Evolutionary conservation across 176 grass and related monocot species (phyloP), one percentile per base, ranked within the genome.

Genomic region (Musa schizocarpa): DNA sequence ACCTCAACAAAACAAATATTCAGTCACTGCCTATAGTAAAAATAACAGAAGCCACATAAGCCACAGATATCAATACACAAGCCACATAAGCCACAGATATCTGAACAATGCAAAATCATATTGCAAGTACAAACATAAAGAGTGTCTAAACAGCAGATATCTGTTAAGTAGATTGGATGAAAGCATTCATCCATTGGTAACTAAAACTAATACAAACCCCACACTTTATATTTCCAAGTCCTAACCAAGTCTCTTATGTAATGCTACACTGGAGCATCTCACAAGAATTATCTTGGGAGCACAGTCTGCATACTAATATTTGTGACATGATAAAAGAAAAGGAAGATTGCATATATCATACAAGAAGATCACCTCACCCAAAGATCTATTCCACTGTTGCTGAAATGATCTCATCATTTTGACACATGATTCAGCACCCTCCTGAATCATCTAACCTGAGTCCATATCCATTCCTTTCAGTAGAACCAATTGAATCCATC

Each of bases 401-500:
- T 9, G 67, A 20, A 16, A 69, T 20, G 43, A 70, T 70, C 43
- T 9, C 48, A 75, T 23, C 73, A 48, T 16, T 17, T 59, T 50
- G 43, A 25, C 24, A 23, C 20, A 52, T 75, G 11, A 26, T 17
- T 10, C 8, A 17, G 19, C 1, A n/a, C 1, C 73, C 53, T 43
- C 34, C 34, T 43, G 34, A 43, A 43, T 43, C 34, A 43, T 43
- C 34, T 43, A 43, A 43, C 34, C 34, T 43, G 34, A 43, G 34
- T 43, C 4, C 34, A 4, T 57, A 62, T 50, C 19, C 1, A 62
- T 76, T 71, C 10, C 59, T 43, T 43, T 79, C 67, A 79, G 49
- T 14, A 71, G 53, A 71, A 79, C 77, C 77, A 79, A 54, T 59
- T 79, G 27, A 75, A 65, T 43, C 66, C 62, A 27, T 76, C 52